Evolutionary conservation across 2,329 filamentous ascomycete genomes (phyloP).

Genomic region (Aspergillus pseudoglaucus): DNA sequence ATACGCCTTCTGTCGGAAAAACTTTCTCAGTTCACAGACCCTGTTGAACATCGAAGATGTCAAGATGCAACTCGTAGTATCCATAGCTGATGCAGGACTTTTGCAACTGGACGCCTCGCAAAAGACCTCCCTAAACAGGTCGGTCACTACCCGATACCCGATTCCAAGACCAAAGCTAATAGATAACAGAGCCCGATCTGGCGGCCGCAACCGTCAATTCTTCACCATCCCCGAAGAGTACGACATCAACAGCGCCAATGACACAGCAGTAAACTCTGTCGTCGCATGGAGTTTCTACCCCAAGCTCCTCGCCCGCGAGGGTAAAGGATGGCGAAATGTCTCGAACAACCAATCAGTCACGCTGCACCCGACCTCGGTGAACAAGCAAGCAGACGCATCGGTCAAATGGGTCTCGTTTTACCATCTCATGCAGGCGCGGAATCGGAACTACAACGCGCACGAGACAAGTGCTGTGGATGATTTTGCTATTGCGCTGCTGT

Average conservation of each 20-base stretch:
- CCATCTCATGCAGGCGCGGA: slow-evolving; percentile 89
- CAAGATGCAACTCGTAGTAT: slow-evolving; percentile 81
- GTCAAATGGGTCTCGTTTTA: slow-evolving; percentile 89
- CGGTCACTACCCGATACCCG: slow-evolving; percentile 18
- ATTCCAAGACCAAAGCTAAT: slow-evolving; percentile 6
- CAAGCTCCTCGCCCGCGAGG: slow-evolving; percentile 77
- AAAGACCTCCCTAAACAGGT: slow-evolving; percentile 59
- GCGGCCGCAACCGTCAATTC: slow-evolving; percentile 64
- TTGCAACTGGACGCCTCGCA: slow-evolving; percentile 69
- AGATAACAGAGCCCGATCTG: slow-evolving; percentile 51
- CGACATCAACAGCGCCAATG: slow-evolving; percentile 71
- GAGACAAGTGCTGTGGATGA: slow-evolving; percentile 77
- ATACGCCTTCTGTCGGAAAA: slow-evolving; percentile 87
- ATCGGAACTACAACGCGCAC: slow-evolving; percentile 76
- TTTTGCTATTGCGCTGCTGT: slow-evolving; percentile 75
- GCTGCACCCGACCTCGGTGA: slow-evolving; percentile 82
- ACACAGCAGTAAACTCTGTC: slow-evolving; percentile 70
- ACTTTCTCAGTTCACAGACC: slow-evolving; percentile 84
- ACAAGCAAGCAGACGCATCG: slow-evolving; percentile 53
- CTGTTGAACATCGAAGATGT: slow-evolving; percentile 90
- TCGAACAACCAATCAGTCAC: slow-evolving; percentile 88
- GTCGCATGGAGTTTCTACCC: slow-evolving; percentile 95
- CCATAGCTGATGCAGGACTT: slow-evolving; percentile 79
- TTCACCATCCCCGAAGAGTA: slow-evolving; percentile 73
- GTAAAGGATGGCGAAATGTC: slow-evolving; percentile 82